Evolutionary conservation across 805 yeast species (phyloP).

Genomic region (Starmerella floris): DNA sequence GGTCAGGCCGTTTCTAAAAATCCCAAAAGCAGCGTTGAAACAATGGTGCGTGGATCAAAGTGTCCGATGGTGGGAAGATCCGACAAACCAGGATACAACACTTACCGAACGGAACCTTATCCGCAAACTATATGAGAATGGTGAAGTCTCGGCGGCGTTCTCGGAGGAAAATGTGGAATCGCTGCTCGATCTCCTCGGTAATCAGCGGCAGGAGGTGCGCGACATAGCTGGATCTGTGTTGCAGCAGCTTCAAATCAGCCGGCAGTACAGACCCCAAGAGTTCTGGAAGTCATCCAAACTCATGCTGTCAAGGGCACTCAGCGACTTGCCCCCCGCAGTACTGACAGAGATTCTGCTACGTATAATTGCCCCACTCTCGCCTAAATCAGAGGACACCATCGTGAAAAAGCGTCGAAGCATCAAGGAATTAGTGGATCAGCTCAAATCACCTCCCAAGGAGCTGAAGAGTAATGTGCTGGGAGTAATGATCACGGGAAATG

Average conservation of each 20-base stretch:
- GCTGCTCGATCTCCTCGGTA: conserved; percentile 1
- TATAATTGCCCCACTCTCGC: conserved; percentile 16
- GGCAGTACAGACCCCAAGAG: not conserved
- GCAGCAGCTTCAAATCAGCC: conserved; percentile 1
- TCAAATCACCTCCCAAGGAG: not conserved
- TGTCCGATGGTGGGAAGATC: conserved; percentile 58
- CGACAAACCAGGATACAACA: conserved; percentile 41
- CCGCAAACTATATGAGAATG: conserved; percentile 28
- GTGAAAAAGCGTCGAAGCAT: not conserved
- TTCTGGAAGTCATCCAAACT: conserved; percentile 2
- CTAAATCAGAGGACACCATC: conserved; percentile 6
- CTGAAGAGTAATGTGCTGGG: not conserved
- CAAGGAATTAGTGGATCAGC: not conserved
- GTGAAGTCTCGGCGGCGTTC: conserved; percentile 26
- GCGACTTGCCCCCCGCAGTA: conserved; percentile 6
- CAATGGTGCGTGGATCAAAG: conserved; percentile 33
- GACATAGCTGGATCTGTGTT: not conserved
- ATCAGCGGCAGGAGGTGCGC: conserved; percentile 5
- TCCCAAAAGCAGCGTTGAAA: conserved; percentile 35
- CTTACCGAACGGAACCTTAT: conserved; percentile 48
- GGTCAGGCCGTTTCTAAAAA: conserved; percentile 42
- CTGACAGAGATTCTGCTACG: conserved; percentile 10
- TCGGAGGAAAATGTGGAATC: not conserved
- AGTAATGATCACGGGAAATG: not conserved
- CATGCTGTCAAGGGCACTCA: conserved; percentile 1